These are phyloP conservation scores for Pelargonium cotyledonis DNA, from an alignment of 441 rosid genomes.

Conservation along the genomic window DNA sequence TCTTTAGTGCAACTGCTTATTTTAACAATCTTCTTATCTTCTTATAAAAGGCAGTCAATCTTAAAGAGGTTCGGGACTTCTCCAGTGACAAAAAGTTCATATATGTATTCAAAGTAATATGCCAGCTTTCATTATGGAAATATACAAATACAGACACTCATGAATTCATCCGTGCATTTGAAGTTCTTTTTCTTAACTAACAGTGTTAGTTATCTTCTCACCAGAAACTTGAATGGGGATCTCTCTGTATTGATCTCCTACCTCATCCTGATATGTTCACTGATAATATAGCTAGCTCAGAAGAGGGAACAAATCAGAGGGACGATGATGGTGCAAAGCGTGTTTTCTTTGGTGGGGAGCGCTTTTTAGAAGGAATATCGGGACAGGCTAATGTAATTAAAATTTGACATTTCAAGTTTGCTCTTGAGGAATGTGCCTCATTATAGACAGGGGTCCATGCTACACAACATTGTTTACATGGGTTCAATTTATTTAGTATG, in stretches of 20 bases:
- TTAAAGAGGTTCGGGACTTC: conserved; percentile 94
- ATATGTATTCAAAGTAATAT: conserved; percentile 82
- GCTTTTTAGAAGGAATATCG: conserved; percentile 90
- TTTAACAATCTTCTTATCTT: conserved; percentile 14
- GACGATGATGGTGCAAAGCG: conserved; percentile 98
- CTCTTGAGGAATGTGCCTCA: conserved; percentile 7
- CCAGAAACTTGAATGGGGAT: conserved; percentile 98
- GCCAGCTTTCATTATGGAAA: background rate
- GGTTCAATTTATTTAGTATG: conserved; percentile 4
- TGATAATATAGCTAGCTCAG: conserved; percentile 66
- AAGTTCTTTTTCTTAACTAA: conserved; percentile 13
- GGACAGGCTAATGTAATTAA: conserved; percentile 87
- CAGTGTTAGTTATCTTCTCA: conserved; percentile 30
- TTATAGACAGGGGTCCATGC: conserved; percentile 8
- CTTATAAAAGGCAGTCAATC: conserved; percentile 67
- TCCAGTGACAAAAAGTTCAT: conserved; percentile 65
- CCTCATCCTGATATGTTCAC: conserved; percentile 99
- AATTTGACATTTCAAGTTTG: conserved; percentile 15
- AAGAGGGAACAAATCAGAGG: conserved; percentile 56
- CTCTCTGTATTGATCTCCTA: conserved; percentile 90
- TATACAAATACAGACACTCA: too few species aligned
- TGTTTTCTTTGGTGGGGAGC: conserved; percentile 98
- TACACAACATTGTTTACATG: background rate
- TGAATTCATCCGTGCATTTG: too few species aligned
- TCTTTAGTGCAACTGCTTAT: conserved; percentile 17